A percentile compares a stretch with the other conserved stretches of the same genome.
Evolutionary conservation across 768 basidiomycete genomes (phyloP).

Genomic region (Auriscalpium orientale): DNA sequence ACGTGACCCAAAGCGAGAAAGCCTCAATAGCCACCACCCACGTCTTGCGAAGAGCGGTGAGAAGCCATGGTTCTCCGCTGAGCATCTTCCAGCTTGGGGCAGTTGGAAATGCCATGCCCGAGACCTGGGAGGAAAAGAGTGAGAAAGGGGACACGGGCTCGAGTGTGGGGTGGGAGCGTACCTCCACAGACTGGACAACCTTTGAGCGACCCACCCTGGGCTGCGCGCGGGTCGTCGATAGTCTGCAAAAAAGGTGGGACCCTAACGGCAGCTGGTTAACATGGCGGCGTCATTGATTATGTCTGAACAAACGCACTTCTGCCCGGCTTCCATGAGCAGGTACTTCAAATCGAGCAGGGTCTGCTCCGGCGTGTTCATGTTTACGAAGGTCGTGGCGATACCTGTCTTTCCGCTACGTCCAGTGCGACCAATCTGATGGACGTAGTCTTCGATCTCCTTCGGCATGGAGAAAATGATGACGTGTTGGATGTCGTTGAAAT

Average conservation of each 20-base stretch:
- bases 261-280: slow-evolving; percentile 33
- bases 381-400: slow-evolving; percentile 97
- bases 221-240: slow-evolving; percentile 85
- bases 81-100: slow-evolving; percentile 92
- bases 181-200: slow-evolving; percentile 98
- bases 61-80: slow-evolving; percentile 88
- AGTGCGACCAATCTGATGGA: slow-evolving; percentile 98
- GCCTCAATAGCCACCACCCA: slow-evolving; percentile 35
- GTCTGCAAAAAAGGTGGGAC: slow-evolving; percentile 89
- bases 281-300: not conserved
- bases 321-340: slow-evolving; percentile 91
- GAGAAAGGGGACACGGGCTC: not conserved
- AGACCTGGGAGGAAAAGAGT: slow-evolving; percentile 47
- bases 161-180: slow-evolving; percentile 22
- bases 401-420: slow-evolving; percentile 97
- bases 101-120: slow-evolving; percentile 90
- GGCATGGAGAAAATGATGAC: slow-evolving; percentile 99
- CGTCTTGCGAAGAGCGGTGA: slow-evolving; percentile 63
- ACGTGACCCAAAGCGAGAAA: not conserved
- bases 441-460: slow-evolving; percentile 99
- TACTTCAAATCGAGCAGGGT: slow-evolving; percentile 96
- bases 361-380: slow-evolving; percentile 96
- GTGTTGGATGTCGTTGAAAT: slow-evolving; percentile 98
- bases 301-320: slow-evolving; percentile 58
- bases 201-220: slow-evolving; percentile 67